Base-by-base conservation (phyloP, 1,284 basidiomycete genomes). In the Leucoagaricus sp. region DNA sequence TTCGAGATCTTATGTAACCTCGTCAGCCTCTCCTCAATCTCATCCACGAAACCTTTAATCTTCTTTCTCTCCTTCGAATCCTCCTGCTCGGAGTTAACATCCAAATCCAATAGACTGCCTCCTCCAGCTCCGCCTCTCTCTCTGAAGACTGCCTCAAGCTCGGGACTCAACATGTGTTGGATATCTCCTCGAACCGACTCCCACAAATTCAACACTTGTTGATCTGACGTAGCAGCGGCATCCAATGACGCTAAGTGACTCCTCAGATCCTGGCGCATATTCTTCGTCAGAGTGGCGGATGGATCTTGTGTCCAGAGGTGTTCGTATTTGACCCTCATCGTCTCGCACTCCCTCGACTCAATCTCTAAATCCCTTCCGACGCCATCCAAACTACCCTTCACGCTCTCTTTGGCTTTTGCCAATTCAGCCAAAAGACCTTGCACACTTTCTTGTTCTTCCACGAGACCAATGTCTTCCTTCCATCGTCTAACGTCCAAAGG, bases 231-330 rank as follows among this genome's bases (percentile, higher is more conserved):
- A 0, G 82, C 81, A 0, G 96, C 97, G 1, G 91, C 86, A 17
- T 89, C 85, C 46, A 97, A 76, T 0, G 93, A 86, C 4, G 78
- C 79, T 25, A 84, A 74, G 67, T 96, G 93, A 12, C 86, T 83
- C 67, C 93, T 93, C 53, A 98, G 74, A 65, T 94, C 94, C 57
- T 86, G 84, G 10, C 96, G 82, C 59, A 92, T 72, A 1, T 81
- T 74, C 68, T 90, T 88, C 31, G 89, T 92, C 60, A 86, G 75
- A 0, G 83, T 80, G 0, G 89, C 86, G 1, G 89, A 89, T 0
- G 96, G 96, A n/a, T 84, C 82, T 71, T 98, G 96, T 7, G 88
- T 89, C 88, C 94, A 99, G 38, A 85, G 71, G 64, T 95, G 91
- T 31, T 91, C 90, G 70, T 94, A 94, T 70, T 91, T 89, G 58